A percentile compares a stretch with the other conserved stretches of the same genome.
Conservation (phyloP, 2,329 filamentous ascomycete species). For the Mycocentrospora acerina region DNA sequence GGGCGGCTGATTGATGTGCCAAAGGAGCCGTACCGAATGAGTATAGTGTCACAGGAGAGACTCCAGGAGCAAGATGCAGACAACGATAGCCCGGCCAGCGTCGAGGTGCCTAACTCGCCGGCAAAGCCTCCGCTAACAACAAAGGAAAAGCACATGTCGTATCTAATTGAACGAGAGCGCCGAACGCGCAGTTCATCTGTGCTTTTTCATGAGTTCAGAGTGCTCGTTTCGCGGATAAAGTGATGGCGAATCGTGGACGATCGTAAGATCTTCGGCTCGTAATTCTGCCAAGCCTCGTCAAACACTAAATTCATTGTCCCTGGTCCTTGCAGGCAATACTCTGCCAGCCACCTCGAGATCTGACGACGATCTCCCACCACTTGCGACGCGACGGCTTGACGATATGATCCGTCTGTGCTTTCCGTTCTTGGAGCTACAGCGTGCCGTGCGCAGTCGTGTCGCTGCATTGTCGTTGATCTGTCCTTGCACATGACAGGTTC, state of each 20-base stretch:
- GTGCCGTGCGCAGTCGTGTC: slow-evolving; percentile 8
- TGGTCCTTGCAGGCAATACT: slow-evolving; percentile 22
- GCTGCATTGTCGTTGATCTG: background rate
- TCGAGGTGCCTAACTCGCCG: no score
- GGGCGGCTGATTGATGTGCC: slow-evolving; percentile 7
- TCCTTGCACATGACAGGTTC: slow-evolving; percentile 1
- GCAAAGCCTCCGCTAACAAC: no score
- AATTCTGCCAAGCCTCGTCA: background rate
- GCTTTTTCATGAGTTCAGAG: background rate
- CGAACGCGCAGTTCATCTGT: no score
- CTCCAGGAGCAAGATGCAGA: no score
- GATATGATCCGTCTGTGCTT: slow-evolving; percentile 15
- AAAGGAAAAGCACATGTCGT: no score
- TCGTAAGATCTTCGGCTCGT: background rate
- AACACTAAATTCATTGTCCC: background rate
- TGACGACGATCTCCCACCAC: slow-evolving; percentile 33
- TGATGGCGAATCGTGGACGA: no score
- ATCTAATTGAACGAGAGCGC: no score
- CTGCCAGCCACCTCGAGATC: slow-evolving; percentile 33
- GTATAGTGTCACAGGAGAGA: background rate
- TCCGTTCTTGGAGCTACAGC: slow-evolving; percentile 14
- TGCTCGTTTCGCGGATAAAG: background rate
- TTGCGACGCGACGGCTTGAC: slow-evolving; percentile 17
- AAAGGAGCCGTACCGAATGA: background rate
- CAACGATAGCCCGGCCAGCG: no score